phyloP scores from a whole-genome alignment of 768 basidiomycete species.

The Trametes coccinea region DNA sequence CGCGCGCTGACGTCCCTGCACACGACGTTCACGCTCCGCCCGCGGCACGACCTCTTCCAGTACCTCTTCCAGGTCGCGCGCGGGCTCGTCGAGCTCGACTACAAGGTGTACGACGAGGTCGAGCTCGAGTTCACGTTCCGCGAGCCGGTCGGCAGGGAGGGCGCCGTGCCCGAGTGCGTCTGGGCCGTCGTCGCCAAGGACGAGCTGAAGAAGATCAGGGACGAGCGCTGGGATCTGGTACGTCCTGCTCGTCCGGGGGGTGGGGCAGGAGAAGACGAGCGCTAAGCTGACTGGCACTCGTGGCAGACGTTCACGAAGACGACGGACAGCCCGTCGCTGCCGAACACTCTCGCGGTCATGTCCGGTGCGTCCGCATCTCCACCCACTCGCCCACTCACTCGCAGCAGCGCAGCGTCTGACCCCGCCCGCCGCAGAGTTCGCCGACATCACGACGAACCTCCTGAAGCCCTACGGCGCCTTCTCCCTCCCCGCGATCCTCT shows the following conservation, averaged over 20 bases:
- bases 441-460: conserved; percentile 79
- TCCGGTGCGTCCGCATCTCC: conserved; percentile 48
- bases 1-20: conserved; percentile 77
- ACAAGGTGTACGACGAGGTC: conserved; percentile 65
- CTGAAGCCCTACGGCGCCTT: conserved; percentile 57
- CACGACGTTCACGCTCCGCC: conserved; percentile 72
- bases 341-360: conserved; percentile 69
- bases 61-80: conserved; percentile 58
- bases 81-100: conserved; percentile 75
- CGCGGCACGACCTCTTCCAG: conserved; percentile 83
- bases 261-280: no score
- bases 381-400: neutral
- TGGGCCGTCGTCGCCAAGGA: conserved; percentile 85
- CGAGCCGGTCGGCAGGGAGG: conserved; percentile 38
- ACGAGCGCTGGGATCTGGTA: conserved; percentile 85
- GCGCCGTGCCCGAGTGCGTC: conserved; percentile 61
- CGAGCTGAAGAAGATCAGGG: conserved; percentile 67
- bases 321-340: conserved; percentile 62
- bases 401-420: conserved; percentile 4
- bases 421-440: conserved; percentile 56
- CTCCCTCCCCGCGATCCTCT: conserved; percentile 57
- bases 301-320: conserved; percentile 81
- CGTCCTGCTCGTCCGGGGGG: conserved; percentile 26
- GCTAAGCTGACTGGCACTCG: no score
- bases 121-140: conserved; percentile 79